Base-by-base conservation (phyloP, 2,329 filamentous ascomycete species). In the Fusarium lyarnte region DNA sequence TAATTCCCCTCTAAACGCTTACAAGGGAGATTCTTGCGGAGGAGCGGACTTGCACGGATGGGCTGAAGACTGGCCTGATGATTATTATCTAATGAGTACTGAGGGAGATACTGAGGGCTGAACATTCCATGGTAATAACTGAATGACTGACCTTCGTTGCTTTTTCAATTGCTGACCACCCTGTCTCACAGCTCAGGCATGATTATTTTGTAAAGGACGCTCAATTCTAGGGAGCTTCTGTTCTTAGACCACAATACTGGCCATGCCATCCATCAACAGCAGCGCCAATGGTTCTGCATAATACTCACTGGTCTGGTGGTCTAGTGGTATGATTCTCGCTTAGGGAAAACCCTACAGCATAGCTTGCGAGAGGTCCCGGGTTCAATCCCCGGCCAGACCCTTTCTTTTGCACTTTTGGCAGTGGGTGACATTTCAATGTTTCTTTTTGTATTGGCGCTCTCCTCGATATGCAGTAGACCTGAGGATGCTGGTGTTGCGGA, bases 241-340 rank as follows among this genome's bases (percentile, higher is more conserved):
- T 0, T 54, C 23, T 35, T 59, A 59, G 6, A 25, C 1, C 4
- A 6, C 7, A 10, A 35, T 65, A 54, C 9, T 35, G 13, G 3
- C 3, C n/a, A 3, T 16, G 33, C 11, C 27, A 25, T 46, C 51
- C 62, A 71, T 46, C 27, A 58, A 45, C 42, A 55, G 57, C 25
- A 52, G 16, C 53, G 36, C 23, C 27, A 27, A 51, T 25, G 41
- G 61, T 23, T 46, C 23, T 54, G 42, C 49, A 6, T 10, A 61
- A 52, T 25, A 19, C 61, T 42, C 25, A 19, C 61, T 42, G 84
- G 83, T 84, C 83, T 83, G 83, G 81, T 89, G 87, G 87, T 89
- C 87, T 89, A 89, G 88, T 87, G 88, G 88, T 90, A 90, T 90
- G 88, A 90, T 91, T 90, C 88, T 89, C 88, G 88, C 89, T 90